phyloP scores from a whole-genome alignment of 2,329 filamentous ascomycete species.

The Annulohypoxylon truncatum region DNA sequence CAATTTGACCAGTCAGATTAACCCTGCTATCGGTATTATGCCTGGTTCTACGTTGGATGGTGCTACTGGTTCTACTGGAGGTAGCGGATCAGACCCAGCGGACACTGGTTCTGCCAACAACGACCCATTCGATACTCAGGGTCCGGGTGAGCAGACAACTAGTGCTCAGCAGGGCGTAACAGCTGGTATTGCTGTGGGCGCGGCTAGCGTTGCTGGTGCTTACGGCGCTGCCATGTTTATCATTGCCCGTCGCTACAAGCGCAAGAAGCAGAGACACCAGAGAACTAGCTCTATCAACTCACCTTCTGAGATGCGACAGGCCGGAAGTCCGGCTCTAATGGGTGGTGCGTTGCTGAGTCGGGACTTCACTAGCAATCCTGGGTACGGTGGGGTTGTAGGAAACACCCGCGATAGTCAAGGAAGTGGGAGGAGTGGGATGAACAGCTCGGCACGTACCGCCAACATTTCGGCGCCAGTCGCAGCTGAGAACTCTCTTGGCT shows the following conservation, averaged over 20 bases:
- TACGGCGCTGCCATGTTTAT: conserved; percentile 96
- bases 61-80: conserved; percentile 54
- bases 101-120: conserved; percentile 48
- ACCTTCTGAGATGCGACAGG: conserved; percentile 66
- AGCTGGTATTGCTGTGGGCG: conserved; percentile 79
- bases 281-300: conserved; percentile 79
- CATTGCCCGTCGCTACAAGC: conserved; percentile 89
- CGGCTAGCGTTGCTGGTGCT: conserved; percentile 81
- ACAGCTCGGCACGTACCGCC: conserved; percentile 66
- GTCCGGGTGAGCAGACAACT: conserved; percentile 56
- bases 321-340: conserved; percentile 73
- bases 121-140: conserved; percentile 57
- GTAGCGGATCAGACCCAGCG: conserved; percentile 52
- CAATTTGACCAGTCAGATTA: conserved; percentile 83
- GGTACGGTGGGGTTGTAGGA: conserved; percentile 63
- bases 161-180: conserved; percentile 72
- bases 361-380: conserved; percentile 59
- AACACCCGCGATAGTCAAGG: conserved; percentile 67
- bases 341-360: conserved; percentile 72
- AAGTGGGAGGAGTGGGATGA: conserved; percentile 70
- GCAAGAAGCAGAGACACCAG: conserved; percentile 81
- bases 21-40: conserved; percentile 80
- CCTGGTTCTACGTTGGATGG: conserved; percentile 58
- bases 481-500: conserved; percentile 93
- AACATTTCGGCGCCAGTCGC: conserved; percentile 91